Evolutionary conservation across 345 rosid genomes (phyloP).

Genomic region (Citrus hindsii): DNA sequence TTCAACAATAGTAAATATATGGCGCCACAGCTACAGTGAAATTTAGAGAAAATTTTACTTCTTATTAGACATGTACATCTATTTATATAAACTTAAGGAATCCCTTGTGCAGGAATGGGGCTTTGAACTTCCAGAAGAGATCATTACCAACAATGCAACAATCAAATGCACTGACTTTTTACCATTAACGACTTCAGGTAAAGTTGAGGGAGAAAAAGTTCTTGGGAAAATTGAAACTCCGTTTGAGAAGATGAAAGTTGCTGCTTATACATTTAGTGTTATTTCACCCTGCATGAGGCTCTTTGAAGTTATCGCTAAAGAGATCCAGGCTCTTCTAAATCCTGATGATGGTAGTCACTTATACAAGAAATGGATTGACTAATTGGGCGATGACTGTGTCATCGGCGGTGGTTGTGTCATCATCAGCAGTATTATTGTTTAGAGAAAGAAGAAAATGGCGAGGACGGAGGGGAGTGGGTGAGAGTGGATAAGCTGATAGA

Average conservation of each 20-base stretch:
- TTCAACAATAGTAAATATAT: background rate
- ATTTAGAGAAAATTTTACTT: too few relatives aligned
- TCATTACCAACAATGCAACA: slow-evolving; percentile 21
- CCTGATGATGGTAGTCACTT: slow-evolving; percentile 35
- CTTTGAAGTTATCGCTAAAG: slow-evolving; percentile 38
- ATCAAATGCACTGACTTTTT: slow-evolving; percentile 43
- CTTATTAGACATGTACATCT: too few relatives aligned
- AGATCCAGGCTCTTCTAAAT: slow-evolving; percentile 35
- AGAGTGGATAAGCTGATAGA: too few relatives aligned
- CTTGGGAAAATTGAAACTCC: slow-evolving; percentile 53
- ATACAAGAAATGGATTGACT: slow-evolving; percentile 53
- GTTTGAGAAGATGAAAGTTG: slow-evolving; percentile 56
- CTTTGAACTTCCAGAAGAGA: slow-evolving; percentile 35
- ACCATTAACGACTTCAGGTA: slow-evolving; percentile 48
- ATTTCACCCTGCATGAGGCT: slow-evolving; percentile 52
- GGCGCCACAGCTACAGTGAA: background rate
- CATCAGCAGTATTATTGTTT: too few relatives aligned
- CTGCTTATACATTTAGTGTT: slow-evolving; percentile 52
- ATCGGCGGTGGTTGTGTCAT: too few relatives aligned
- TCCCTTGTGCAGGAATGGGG: slow-evolving; percentile 42
- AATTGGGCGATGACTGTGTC: background rate
- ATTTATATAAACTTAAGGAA: slow-evolving; percentile 6
- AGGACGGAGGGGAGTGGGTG: too few relatives aligned
- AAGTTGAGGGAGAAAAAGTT: slow-evolving; percentile 41
- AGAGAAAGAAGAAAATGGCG: too few relatives aligned